A percentile compares a stretch with the other conserved stretches of the same genome.
These are phyloP conservation scores for Tremella yokohamensis DNA, from an alignment of 768 basidiomycete species.

Conservation along the genomic window DNA sequence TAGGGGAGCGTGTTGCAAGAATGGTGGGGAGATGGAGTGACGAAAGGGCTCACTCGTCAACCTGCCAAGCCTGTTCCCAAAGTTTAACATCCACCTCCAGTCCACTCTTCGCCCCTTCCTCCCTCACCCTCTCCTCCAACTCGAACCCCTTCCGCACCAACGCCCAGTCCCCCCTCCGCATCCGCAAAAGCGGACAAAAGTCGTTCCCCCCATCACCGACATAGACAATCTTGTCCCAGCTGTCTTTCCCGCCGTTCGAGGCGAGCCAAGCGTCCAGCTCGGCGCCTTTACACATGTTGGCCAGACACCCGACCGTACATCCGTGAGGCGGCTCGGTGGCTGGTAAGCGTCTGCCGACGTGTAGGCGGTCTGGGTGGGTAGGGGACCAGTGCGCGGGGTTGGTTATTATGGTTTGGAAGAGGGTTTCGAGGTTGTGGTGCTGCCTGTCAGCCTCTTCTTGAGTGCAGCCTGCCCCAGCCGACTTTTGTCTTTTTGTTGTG, in stretches of 20 bases:
- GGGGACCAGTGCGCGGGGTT: constrained; percentile 82
- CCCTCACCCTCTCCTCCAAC: constrained; percentile 70
- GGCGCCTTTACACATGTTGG: constrained; percentile 99
- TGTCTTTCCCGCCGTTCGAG: constrained; percentile 56
- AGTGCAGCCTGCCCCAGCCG: no score
- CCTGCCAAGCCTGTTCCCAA: constrained; percentile 95
- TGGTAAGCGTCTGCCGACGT: constrained; percentile 70
- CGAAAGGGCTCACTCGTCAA: constrained; percentile 62
- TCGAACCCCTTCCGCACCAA: constrained; percentile 76
- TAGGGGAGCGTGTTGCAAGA: no score
- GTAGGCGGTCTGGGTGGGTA: constrained; percentile 60
- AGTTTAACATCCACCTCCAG: constrained; percentile 70
- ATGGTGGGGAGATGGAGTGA: no score
- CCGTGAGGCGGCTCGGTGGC: constrained; percentile 72
- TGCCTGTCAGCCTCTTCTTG: constrained; percentile 43
- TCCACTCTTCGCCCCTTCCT: constrained; percentile 64
- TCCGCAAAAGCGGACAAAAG: constrained; percentile 82
- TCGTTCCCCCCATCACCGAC: constrained; percentile 94
- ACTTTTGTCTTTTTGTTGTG: no score
- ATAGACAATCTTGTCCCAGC: constrained; percentile 77
- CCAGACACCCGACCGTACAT: constrained; percentile 82
- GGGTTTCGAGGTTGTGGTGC: constrained; percentile 67
- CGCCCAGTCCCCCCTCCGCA: constrained; percentile 75
- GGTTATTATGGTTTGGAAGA: constrained; percentile 82
- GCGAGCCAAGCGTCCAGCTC: constrained; percentile 80